Conservation (phyloP, 805 yeast genomes). For the Soucietia sequanensis region DNA sequence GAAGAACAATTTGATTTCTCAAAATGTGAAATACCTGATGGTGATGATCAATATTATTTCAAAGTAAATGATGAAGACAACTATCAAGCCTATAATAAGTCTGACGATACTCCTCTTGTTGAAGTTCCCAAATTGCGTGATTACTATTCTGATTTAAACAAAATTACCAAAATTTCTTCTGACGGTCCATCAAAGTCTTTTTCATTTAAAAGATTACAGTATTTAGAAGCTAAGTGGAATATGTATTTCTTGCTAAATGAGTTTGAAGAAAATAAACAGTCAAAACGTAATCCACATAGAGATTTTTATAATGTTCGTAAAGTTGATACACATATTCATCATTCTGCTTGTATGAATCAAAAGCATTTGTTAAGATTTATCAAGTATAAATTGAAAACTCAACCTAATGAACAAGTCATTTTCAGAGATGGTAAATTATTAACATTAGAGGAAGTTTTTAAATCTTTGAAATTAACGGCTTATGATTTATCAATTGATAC, state of each 20-base stretch:
- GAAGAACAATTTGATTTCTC: constrained; percentile 56
- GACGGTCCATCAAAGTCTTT: constrained; percentile 97
- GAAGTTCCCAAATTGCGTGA: constrained; percentile 82
- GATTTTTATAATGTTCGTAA: constrained; percentile 96
- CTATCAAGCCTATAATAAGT: constrained; percentile 54
- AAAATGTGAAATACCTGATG: constrained; percentile 55
- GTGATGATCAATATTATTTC: constrained; percentile 40
- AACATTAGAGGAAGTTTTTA: constrained; percentile 85
- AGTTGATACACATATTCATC: constrained; percentile 98
- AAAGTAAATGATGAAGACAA: constrained; percentile 62
- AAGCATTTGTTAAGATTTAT: constrained; percentile 92
- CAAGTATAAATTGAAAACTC: constrained; percentile 87
- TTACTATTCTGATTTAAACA: constrained; percentile 79
- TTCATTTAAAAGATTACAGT: constrained; percentile 91
- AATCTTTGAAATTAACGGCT: constrained; percentile 86
- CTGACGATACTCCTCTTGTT: constrained; percentile 38
- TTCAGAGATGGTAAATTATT: constrained; percentile 88
- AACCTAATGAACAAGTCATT: constrained; percentile 86
- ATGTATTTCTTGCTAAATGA: constrained; percentile 84
- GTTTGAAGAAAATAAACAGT: constrained; percentile 86
- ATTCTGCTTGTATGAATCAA: constrained; percentile 99
- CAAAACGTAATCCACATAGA: constrained; percentile 92
- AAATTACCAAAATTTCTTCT: constrained; percentile 68
- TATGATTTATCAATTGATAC: constrained; percentile 96
- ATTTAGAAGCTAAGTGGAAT: constrained; percentile 96